A percentile compares a stretch with the other conserved stretches of the same genome.
Evolutionary conservation across 129 eudicot species (phyloP).

Genomic region (Ambrosia trifida): DNA sequence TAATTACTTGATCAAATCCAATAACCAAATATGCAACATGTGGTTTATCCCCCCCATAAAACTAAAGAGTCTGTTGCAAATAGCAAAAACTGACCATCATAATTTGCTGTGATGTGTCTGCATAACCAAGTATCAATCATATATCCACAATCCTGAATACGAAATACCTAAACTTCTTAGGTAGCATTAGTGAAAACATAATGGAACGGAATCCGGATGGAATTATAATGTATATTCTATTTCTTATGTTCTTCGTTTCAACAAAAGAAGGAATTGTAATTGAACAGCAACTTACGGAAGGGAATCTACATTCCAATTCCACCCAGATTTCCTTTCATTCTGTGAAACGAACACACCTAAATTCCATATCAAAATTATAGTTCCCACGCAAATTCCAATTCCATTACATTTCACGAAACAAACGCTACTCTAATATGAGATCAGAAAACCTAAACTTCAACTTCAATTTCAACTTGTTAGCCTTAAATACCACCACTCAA

Average conservation of each 20-base stretch:
- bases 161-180: background rate
- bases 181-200: no score
- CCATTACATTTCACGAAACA: no score
- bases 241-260: no score
- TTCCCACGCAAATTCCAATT: no score
- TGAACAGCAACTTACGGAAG: no score
- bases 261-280: no score
- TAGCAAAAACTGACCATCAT: background rate
- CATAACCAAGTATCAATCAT: constrained; percentile 8
- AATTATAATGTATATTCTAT: no score
- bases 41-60: background rate
- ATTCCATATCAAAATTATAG: no score
- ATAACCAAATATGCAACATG: background rate
- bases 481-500: background rate
- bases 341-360: no score
- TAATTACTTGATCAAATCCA: background rate
- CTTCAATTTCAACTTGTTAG: background rate
- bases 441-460: background rate
- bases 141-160: background rate
- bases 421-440: background rate
- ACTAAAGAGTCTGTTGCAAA: background rate
- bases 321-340: no score
- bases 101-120: background rate
- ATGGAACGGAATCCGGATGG: no score
- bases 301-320: no score